These are phyloP conservation scores for Carex pumila DNA, from an alignment of 176 grass and related monocot genomes.

Conservation along the genomic window DNA sequence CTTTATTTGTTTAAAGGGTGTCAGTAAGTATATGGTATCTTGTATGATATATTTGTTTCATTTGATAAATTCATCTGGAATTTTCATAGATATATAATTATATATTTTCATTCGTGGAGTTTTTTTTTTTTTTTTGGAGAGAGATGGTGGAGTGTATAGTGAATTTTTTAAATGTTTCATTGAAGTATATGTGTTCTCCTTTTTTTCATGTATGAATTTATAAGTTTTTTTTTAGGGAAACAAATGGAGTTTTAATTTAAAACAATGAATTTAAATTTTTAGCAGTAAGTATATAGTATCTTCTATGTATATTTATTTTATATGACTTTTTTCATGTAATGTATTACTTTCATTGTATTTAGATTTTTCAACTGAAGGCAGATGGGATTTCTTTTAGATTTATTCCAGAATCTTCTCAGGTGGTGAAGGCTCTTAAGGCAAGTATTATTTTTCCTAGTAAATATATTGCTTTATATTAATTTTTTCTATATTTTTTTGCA, in stretches of 20 bases:
- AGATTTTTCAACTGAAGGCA: conserved; percentile 81
- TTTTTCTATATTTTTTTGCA: neutral
- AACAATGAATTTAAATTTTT: neutral
- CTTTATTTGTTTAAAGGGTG: neutral
- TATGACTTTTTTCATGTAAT: neutral
- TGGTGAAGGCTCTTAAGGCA: conserved; percentile 82
- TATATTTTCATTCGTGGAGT: too few relatives aligned
- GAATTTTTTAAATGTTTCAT: neutral
- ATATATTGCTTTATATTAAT: neutral
- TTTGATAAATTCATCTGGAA: neutral
- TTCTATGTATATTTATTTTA: neutral
- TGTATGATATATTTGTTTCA: neutral
- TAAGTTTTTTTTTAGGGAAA: neutral
- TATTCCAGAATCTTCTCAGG: conserved; percentile 79
- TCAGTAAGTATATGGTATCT: neutral
- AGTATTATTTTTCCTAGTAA: conserved; percentile 7
- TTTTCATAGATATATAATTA: too few relatives aligned
- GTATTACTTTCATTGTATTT: neutral
- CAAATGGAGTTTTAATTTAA: neutral
- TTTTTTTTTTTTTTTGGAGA: neutral
- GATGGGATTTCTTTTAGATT: conserved; percentile 84
- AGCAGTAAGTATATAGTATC: neutral
- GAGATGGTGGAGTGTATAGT: neutral
- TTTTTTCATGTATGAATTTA: neutral
- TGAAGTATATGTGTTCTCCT: neutral